phyloP scores from a whole-genome alignment of 306 rosid species.

The Prunus fruticosa region DNA sequence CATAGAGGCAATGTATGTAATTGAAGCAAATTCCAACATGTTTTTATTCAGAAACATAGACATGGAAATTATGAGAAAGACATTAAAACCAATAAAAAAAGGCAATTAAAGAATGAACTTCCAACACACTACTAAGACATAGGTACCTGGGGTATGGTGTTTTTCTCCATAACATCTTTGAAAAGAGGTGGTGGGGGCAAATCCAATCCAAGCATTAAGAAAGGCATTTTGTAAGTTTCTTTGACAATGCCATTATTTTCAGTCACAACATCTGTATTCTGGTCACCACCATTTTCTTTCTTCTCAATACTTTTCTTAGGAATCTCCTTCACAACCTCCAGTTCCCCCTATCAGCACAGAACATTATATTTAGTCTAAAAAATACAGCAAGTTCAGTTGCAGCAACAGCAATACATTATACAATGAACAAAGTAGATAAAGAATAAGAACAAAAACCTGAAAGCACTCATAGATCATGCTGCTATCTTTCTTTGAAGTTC shows the following conservation, averaged over 20 bases:
- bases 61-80: not conserved
- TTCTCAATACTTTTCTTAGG: constrained; percentile 60
- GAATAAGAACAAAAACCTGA: constrained; percentile 55
- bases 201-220: constrained; percentile 95
- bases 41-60: not conserved
- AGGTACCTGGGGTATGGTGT: constrained; percentile 95
- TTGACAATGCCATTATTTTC: constrained; percentile 37
- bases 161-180: constrained; percentile 98
- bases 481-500: constrained; percentile 67
- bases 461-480: constrained; percentile 88
- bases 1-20: not conserved
- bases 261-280: constrained; percentile 43
- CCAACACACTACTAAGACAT: not conserved
- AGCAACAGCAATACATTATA: not conserved
- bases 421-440: constrained; percentile 16
- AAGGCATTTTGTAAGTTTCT: constrained; percentile 80
- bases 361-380: not conserved
- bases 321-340: constrained; percentile 89
- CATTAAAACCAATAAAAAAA: not conserved
- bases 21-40: not conserved
- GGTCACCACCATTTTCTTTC: constrained; percentile 54
- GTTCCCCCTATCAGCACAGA: constrained; percentile 64
- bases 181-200: constrained; percentile 98
- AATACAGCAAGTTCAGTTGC: not conserved
- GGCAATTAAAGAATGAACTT: not conserved